phyloP scores from a whole-genome alignment of 2,329 filamentous ascomycete species.

The Colletotrichum tofieldiae region DNA sequence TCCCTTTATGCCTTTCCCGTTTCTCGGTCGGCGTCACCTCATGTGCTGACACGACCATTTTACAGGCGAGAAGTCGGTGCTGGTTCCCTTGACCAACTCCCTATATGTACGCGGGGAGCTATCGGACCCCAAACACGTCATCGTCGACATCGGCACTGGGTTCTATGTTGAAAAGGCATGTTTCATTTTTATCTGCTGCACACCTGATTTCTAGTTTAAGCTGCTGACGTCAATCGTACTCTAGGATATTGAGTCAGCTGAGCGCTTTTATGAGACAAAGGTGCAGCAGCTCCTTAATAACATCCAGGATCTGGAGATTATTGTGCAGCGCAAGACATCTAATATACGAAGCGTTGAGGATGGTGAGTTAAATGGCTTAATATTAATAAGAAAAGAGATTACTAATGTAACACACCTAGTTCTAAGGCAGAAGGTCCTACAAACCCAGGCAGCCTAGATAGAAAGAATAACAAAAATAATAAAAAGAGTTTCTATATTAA shows the following conservation, averaged over 20 bases:
- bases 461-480: too few relatives aligned
- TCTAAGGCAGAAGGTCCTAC: slow-evolving; percentile 14
- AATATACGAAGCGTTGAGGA: slow-evolving; percentile 93
- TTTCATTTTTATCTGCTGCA: slow-evolving; percentile 26
- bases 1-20: background rate
- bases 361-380: slow-evolving; percentile 63
- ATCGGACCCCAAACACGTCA: slow-evolving; percentile 80
- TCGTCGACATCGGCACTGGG: slow-evolving; percentile 94
- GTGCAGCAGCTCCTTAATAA: slow-evolving; percentile 67
- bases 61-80: slow-evolving; percentile 67
- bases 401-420: background rate
- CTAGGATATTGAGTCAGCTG: slow-evolving; percentile 62
- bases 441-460: background rate
- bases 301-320: slow-evolving; percentile 70
- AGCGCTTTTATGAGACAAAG: slow-evolving; percentile 71
- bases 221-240: background rate
- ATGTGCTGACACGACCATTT: slow-evolving; percentile 7
- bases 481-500: too few relatives aligned
- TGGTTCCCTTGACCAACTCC: slow-evolving; percentile 95
- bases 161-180: slow-evolving; percentile 93
- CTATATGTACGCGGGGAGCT: slow-evolving; percentile 92
- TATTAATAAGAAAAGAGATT: too few relatives aligned
- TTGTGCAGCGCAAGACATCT: slow-evolving; percentile 80
- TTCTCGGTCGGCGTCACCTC: background rate
- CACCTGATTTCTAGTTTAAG: background rate